These are phyloP conservation scores for Trichophyton rubrum DNA, from an alignment of 2,329 filamentous ascomycete genomes.

Conservation along the genomic window DNA sequence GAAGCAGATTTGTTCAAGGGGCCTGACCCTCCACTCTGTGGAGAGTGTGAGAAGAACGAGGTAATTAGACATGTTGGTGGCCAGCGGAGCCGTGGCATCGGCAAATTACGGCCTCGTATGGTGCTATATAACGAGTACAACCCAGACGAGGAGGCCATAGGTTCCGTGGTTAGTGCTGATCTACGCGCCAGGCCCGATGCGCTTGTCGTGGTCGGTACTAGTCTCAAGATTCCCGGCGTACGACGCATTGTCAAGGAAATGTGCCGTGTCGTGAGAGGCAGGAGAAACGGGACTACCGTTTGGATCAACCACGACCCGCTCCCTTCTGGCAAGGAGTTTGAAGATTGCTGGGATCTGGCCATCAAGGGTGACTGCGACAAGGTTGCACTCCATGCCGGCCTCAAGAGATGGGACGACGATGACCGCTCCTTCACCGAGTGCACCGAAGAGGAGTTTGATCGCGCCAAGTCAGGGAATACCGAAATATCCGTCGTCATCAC, in stretches of 20 bases:
- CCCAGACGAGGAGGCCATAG: conserved; percentile 91
- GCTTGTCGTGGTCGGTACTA: conserved; percentile 88
- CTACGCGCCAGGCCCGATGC: conserved; percentile 77
- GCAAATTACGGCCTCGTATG: conserved; percentile 78
- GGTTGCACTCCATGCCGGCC: conserved; percentile 59
- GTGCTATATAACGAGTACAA: conserved; percentile 97
- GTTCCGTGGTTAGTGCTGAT: conserved; percentile 76
- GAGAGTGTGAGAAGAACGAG: conserved; percentile 61
- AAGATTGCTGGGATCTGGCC: conserved; percentile 85
- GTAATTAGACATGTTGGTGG: conserved; percentile 63
- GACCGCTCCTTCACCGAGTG: conserved; percentile 29
- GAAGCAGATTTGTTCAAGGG: conserved; percentile 70
- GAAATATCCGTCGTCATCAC: conserved; percentile 29
- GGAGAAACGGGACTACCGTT: conserved; percentile 68
- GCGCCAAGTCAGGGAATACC: conserved; percentile 28
- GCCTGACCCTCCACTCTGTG: conserved; percentile 68
- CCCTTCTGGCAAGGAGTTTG: conserved; percentile 70
- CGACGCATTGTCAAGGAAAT: conserved; percentile 80
- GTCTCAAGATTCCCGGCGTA: conserved; percentile 87
- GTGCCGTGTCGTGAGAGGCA: conserved; percentile 70
- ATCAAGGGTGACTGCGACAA: conserved; percentile 80
- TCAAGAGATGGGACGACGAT: conserved; percentile 46
- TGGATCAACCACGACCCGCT: conserved; percentile 90
- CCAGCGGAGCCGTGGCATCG: conserved; percentile 87
- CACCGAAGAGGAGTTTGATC: conserved; percentile 34